phyloP scores from a whole-genome alignment of 495 filamentous ascomycete genomes.

The Neohortaea acidophila region DNA sequence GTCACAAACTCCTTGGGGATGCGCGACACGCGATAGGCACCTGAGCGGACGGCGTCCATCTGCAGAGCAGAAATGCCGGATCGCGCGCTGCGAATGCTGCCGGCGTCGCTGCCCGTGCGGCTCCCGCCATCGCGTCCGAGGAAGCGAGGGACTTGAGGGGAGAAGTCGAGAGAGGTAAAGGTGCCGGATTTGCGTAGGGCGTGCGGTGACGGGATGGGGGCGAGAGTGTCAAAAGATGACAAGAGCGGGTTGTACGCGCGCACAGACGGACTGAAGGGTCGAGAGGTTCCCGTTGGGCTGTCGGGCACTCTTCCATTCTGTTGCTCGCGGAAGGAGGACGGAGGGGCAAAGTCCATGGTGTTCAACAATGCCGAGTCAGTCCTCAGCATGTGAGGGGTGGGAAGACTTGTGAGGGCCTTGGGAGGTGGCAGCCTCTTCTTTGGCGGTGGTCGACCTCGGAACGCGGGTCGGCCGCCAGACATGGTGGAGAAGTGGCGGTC shows the following conservation, averaged over 20 bases:
- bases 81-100: conserved; percentile 67
- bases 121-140: conserved; percentile 43
- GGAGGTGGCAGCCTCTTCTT: conserved; percentile 61
- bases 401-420: conserved; percentile 53
- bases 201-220: conserved; percentile 58
- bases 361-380: conserved; percentile 53
- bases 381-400: conserved; percentile 71
- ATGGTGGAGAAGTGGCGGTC: conserved; percentile 21
- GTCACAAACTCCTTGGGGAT: conserved; percentile 73
- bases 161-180: conserved; percentile 85
- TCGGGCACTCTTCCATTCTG: conserved; percentile 55
- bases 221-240: conserved; percentile 74
- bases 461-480: conserved; percentile 23
- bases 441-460: conserved; percentile 33
- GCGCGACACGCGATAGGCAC: conserved; percentile 79
- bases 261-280: conserved; percentile 56
- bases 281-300: conserved; percentile 59
- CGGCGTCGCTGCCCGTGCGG: conserved; percentile 68
- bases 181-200: conserved; percentile 75
- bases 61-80: conserved; percentile 55
- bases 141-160: conserved; percentile 68
- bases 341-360: conserved; percentile 79
- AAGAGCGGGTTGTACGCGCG: conserved; percentile 60
- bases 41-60: conserved; percentile 62
- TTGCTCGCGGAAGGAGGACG: conserved; percentile 48